Base-by-base conservation (phyloP, 2,329 filamentous ascomycete genomes). In the Fusarium sambucinum region DNA sequence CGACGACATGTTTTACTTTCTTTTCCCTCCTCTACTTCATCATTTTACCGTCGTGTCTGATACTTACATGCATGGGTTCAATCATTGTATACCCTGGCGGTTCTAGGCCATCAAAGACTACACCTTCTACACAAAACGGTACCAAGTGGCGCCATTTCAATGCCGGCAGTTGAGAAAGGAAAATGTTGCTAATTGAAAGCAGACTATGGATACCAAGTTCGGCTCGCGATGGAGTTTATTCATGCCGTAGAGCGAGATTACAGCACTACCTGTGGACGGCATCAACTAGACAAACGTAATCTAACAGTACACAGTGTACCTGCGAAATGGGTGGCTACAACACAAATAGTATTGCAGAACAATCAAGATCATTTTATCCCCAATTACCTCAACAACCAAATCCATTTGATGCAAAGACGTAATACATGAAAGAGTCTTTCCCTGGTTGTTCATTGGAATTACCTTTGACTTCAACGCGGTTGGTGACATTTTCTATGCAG, bases 381-480 rank as follows among this genome's bases (percentile, higher is more conserved):
- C 29, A 29, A 46, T 17, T n/a, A 23, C 30, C 51, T 23, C n/a
- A n/a, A 53, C 16, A 21, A 48, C 19, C 10, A 11, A 32, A 38
- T 14, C 25, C 13, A 42, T 37, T n/a, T 27, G 23, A 38, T 60
- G 42, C 27, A 60, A n/a, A 57, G 23, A 17, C 23, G 14, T n/a
- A 9, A 62, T 61, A 69, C 42, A 45, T 13, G 25, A 25, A 45
- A 19, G 25, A 25, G 23, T 14, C 23, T 19, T 25, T 50, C 13
- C 17, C 35, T 29, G 27, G 29, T 27, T 25, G 7, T 17, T 7
- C 32, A 6, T 47, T 48, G 21, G 21, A 17, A 27, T 50, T 50
- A 9, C 21, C 32, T 27, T 35, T 38, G 59, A 59, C 71, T 65
- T 70, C 63, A 73, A 66, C 68, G 59, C 46, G 60, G 55, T 73